These are phyloP conservation scores for Penicillium riverlandense DNA, from an alignment of 495 filamentous ascomycete genomes.

Conservation along the genomic window DNA sequence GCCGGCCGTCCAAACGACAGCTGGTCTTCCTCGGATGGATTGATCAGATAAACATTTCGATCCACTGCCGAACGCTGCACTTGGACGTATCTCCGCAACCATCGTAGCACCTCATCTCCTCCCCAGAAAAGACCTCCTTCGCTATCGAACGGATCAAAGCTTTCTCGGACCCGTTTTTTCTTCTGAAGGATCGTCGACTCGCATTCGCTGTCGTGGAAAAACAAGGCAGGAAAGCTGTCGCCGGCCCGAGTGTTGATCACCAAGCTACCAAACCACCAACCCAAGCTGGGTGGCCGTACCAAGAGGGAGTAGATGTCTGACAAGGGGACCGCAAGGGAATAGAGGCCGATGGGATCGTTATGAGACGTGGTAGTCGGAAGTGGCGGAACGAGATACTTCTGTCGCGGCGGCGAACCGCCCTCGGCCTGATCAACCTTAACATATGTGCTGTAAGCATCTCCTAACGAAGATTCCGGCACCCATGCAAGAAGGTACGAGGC, in stretches of 20 bases:
- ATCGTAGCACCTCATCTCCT: conserved; percentile 89
- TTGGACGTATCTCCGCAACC: conserved; percentile 75
- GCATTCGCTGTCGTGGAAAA: conserved; percentile 97
- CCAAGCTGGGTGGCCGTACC: conserved; percentile 84
- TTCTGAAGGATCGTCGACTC: conserved; percentile 91
- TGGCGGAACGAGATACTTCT: conserved; percentile 85
- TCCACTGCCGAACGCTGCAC: conserved; percentile 80
- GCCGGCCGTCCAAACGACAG: conserved; percentile 60
- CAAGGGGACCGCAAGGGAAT: conserved; percentile 88
- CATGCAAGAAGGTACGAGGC: conserved; percentile 83
- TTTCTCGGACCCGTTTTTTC: conserved; percentile 73
- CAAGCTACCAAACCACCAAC: conserved; percentile 96
- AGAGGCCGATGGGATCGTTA: conserved; percentile 65
- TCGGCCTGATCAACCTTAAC: conserved; percentile 91
- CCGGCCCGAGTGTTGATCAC: conserved; percentile 87
- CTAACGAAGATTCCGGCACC: conserved; percentile 86
- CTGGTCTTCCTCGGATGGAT: conserved; percentile 78
- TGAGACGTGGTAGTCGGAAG: conserved; percentile 72
- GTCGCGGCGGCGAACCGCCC: conserved; percentile 68
- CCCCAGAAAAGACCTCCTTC: conserved; percentile 91
- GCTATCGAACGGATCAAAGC: conserved; percentile 84
- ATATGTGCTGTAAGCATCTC: conserved; percentile 79
- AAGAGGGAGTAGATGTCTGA: conserved; percentile 85
- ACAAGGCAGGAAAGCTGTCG: conserved; percentile 88
- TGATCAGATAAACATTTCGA: conserved; percentile 81